Base-by-base conservation (phyloP, 495 filamentous ascomycete species). In the Penicillium coffeae region DNA sequence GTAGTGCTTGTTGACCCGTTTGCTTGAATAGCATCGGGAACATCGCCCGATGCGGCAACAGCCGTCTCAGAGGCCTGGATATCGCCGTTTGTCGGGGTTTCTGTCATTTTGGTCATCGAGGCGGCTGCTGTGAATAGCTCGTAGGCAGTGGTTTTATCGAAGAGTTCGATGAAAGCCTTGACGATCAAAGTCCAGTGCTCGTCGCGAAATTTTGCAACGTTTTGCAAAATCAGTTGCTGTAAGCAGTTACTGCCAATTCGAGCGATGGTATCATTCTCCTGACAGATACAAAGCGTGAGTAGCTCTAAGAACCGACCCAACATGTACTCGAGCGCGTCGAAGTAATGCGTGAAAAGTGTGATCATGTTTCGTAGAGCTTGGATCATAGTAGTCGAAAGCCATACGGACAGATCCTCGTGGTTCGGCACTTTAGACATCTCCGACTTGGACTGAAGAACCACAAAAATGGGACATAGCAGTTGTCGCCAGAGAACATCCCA, bases 351-450 rank as follows among this genome's bases (percentile, higher is more conserved):
- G 62, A 99, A 97, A 19, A 99, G 81, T 0, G 87, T 90, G 57
- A 99, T 96, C 87, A 99, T 95, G 68, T 96, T 97, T 39, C 93
- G 83, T 52, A 99, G 71, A 13, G 93, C 93, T 65, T 99, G 93
- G 38, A 99, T 99, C 90, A 99, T 97, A 15, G 93, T 99, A 0
- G 93, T 99, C 10, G 90, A 96, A 27, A 99, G 77, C 93, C 93
- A 99, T n/a, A 99, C 93, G 1, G 92, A 96, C 15, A 96, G 76
- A 56, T 96, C 90, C 63, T 99, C 93, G 54, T 95, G 90, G 50
- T 89, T 96, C 3, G 89, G 79, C 14, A 89, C 88, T 58, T 96
- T 95, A 41, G 82, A 81, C 88, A 96, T 95, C 65, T 99, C 93
- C 0, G 91, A 93, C 51, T 90, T 88, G 8, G 91, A 95, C 54